Base-by-base conservation (phyloP, 805 yeast genomes). In the Starmerella sp. region DNA sequence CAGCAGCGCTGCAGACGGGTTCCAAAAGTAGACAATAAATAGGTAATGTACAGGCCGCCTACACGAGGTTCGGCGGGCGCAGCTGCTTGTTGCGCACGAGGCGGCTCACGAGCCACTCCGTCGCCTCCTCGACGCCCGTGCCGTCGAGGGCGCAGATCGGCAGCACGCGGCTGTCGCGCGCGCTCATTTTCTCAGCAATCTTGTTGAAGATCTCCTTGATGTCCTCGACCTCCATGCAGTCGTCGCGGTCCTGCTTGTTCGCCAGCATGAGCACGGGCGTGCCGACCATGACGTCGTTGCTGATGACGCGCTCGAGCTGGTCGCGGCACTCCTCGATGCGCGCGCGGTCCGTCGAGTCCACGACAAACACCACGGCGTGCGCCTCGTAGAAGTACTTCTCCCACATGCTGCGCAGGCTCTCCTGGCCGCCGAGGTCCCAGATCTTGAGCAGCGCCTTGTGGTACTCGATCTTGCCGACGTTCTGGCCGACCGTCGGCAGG, bases 401-500 rank as follows among this genome's bases (percentile, higher is more conserved):
- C 98, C 98, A 91, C 76, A 93, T 75, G 32, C 80, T 73, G 48
- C 97, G 75, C 48, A 91, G 73, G n/a, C 84, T 75, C 65, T 82
- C 83, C 69, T 91, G 98, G 11, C 98, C 98, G 10, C 97, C 97
- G 42, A 91, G 81, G 68, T 91, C 98, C 97, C 97, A 91, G 64
- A 93, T 80, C 65, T 89, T 90, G 54, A 93, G 73, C 51, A 63
- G 60, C 32, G 65, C 64, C 13, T 65, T 64, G 54, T 75, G 73
- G 57, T 74, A 60, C 57, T 67, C 55, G 65, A 80, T 62, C 48
- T 70, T 65, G 55, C 73, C 70, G 61, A 74, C 69, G 66, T 93
- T 93, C 67, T 93, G 98, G 4, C 98, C 98, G 47, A 91, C 95
- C 0, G 98, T 91, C 1, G 98, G 97, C 32, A 85, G 74, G 15